Evolutionary conservation across 2,329 filamentous ascomycete species (phyloP), one percentile per base, ranked within the genome.

Genomic region (Pseudophaeomoniella oleicola): DNA sequence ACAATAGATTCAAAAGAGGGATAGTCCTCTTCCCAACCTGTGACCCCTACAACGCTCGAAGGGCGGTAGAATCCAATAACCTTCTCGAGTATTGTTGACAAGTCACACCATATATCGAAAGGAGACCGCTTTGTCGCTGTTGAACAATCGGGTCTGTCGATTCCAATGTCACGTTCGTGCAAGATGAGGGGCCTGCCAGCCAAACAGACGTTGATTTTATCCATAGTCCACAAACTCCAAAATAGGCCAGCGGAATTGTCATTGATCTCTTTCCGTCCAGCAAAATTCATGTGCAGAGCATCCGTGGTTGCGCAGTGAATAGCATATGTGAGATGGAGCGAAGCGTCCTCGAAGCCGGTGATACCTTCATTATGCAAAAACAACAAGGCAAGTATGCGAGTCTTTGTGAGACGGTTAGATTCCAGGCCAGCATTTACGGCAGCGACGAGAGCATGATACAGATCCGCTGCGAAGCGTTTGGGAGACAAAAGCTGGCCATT

Each of bases 21-120:
- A 33, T 59, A 60, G 1, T 51, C 48, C 13, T 50, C 46, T 40
- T 60, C 57, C 58, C 57, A 61, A 6, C 56, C 56, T 17, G 50
- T 50, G 4, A 50, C 51, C 30, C 46, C 43, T 3, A 39, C 42
- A 37, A 53, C 51, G 5, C 53, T 48, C 11, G 48, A 48, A 10
- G 58, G 57, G 30, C 57, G 46, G 43, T 61, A 60, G 37, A 57
- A 58, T 5, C 56, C 56, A 35, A 61, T 61, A 5, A 57, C 55
- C 3, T 47, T 51, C 9, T 56, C 50, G 5, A 60, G 50, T 6
- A 60, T 43, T 32, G 58, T 51, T 4, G 56, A 58, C 18, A 60
- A 47, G 5, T 48, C 48, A 37, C 60, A 45, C 56, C 58, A 61
- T 33, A 57, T 47, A 32, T 50, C 49, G 40, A 60, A 58, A 11